Evolutionary conservation across 2,329 filamentous ascomycete species (phyloP).

Genomic region (Fusarium heterosporum): DNA sequence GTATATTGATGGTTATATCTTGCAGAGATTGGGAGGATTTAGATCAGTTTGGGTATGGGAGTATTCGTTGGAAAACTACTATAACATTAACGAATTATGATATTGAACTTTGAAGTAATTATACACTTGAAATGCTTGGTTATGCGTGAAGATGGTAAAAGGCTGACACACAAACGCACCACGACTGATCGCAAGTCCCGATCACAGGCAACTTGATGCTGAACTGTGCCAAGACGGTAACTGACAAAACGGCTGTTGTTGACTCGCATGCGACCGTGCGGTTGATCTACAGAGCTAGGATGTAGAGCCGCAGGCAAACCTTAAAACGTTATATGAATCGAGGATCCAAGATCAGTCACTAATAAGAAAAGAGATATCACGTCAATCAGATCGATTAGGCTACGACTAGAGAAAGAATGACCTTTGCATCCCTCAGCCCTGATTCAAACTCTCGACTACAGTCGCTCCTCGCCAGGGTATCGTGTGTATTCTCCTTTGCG

Average conservation of each 20-base stretch:
- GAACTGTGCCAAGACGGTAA: background rate
- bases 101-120: background rate
- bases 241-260: background rate
- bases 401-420: background rate
- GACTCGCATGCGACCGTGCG: background rate
- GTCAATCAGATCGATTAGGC: background rate
- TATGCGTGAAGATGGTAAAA: background rate
- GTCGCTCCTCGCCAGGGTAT: slow-evolving; percentile 22
- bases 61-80: slow-evolving; percentile 33
- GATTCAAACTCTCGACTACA: background rate
- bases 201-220: background rate
- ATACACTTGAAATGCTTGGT: background rate
- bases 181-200: background rate
- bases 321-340: background rate
- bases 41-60: slow-evolving; percentile 27
- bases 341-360: background rate
- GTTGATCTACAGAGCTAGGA: background rate
- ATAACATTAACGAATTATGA: slow-evolving; percentile 40
- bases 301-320: background rate
- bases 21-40: slow-evolving; percentile 17
- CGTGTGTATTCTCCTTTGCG: slow-evolving; percentile 13
- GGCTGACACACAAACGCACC: background rate
- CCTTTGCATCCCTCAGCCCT: background rate
- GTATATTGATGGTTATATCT: slow-evolving; percentile 19
- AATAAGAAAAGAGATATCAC: background rate